Evolutionary conservation across 2,329 filamentous ascomycete species (phyloP), one percentile per base, ranked within the genome.

Genomic region (Emmonsiellopsis sp.): DNA sequence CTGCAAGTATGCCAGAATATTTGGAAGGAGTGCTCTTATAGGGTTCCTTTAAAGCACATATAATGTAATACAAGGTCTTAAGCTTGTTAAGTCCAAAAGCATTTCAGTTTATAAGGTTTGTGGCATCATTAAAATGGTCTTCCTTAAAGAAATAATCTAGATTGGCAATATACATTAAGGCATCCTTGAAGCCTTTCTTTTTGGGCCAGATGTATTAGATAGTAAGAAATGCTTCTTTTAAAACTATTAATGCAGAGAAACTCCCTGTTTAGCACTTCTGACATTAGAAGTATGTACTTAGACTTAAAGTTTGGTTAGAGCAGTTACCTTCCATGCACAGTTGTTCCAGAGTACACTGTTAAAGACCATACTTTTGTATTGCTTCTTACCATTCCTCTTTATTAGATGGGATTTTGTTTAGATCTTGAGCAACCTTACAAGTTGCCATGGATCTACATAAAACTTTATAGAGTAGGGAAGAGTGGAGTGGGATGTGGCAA

Each of bases 161-260:
- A 13, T 47, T 51, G 32, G 52, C 43, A 52, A 58, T 58, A 53
- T 56, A 53, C 5, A 20, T 20, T 26, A 26, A 49, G 10, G 54
- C 54, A 37, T 56, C 45, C 7, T 54, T 31, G 20, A 26, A 34
- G 7, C 10, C 10, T 37, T 40, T 45, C 43, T 55, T 52, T 52
- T 54, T 20, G 7, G 52, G 56, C 54, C 54, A 56, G 51, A 58
- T 51, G 37, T 52, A 53, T 41, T 46, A 50, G 31, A 56, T 26
- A 26, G 50, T 58, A 31, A 58, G 47, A 20, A 56, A 56, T 50
- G 54, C 56, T 46, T 58, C 56, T 43, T 54, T 58, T 54, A 52
- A 20, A 48, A 51, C 56, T 8, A 52, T 52, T 7, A 52, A 58
- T 34, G 56, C 54, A 15, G 54, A 58, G 50, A 56, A 58, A 37